phyloP scores from a whole-genome alignment of 306 rosid genomes.

The Quercus glauca region DNA sequence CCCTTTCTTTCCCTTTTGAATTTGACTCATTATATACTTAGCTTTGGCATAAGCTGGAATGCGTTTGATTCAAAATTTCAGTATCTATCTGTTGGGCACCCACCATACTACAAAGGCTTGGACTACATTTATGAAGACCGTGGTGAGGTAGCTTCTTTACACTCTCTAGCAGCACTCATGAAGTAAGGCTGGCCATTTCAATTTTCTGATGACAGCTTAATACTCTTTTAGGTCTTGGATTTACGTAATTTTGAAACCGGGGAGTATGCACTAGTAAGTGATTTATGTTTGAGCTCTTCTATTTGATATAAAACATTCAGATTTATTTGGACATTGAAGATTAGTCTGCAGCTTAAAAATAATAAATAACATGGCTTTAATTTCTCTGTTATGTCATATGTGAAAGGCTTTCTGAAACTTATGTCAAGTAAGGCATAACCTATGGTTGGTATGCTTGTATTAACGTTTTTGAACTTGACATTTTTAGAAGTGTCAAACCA shows the following conservation, averaged over 20 bases:
- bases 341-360: neutral
- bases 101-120: conserved; percentile 91
- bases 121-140: conserved; percentile 97
- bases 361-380: too few species aligned
- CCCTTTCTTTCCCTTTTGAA: neutral
- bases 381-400: too few species aligned
- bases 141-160: conserved; percentile 69
- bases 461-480: neutral
- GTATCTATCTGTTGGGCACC: conserved; percentile 97
- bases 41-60: neutral
- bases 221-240: conserved; percentile 64
- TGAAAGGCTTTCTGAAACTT: too few species aligned
- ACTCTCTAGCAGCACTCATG: neutral
- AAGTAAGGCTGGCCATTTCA: neutral
- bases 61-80: conserved; percentile 31
- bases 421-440: too few species aligned
- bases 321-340: neutral
- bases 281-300: neutral
- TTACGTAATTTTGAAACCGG: conserved; percentile 85
- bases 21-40: neutral
- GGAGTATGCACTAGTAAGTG: conserved; percentile 85
- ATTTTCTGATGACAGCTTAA: neutral
- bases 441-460: too few species aligned
- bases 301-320: neutral
- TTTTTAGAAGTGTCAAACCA: neutral